Percentiles rank a stretch among this genome's conserved stretches.
These are phyloP conservation scores for Sporothrix curviconia DNA, from an alignment of 2,329 filamentous ascomycete species.

Conservation along the genomic window DNA sequence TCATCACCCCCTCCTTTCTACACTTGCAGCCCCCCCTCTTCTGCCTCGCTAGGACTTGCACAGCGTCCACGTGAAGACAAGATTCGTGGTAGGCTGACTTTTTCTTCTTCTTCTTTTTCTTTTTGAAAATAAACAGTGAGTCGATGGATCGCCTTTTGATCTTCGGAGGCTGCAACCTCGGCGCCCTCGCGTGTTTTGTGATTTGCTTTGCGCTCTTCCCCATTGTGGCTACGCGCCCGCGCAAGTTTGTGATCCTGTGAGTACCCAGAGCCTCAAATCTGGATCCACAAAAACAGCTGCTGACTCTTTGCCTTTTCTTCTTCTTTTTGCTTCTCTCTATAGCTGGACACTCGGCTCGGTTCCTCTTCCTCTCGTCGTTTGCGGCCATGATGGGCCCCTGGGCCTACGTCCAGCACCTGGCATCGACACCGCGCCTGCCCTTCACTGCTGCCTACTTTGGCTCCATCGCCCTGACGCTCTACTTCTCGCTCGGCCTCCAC, in stretches of 20 bases:
- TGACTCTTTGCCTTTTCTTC: conserved; percentile 8
- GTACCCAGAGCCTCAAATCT: conserved; percentile 43
- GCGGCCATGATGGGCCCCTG: conserved; percentile 88
- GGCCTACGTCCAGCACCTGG: conserved; percentile 74
- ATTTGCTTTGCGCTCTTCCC: conserved; percentile 89
- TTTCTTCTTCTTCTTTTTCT: conserved; percentile 10
- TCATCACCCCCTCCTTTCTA: conserved; percentile 12
- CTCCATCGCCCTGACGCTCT: conserved; percentile 81
- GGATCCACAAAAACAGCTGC: too few relatives aligned
- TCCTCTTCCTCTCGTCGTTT: conserved; percentile 86
- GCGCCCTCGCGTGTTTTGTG: conserved; percentile 84
- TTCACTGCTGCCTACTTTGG: conserved; percentile 95
- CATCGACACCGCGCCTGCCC: conserved; percentile 77
- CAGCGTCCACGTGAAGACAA: neutral
- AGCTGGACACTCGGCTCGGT: conserved; percentile 94
- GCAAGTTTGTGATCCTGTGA: conserved; percentile 97
- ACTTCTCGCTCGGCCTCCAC: conserved; percentile 82
- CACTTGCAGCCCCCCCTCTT: neutral
- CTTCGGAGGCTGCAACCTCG: conserved; percentile 85
- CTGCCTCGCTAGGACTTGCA: neutral
- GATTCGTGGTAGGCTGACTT: conserved; percentile 19
- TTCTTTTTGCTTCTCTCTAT: neutral
- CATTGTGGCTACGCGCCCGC: conserved; percentile 68
- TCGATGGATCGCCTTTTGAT: conserved; percentile 90
- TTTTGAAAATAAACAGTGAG: conserved; percentile 73